These are phyloP conservation scores for Fusarium globosum DNA, from an alignment of 2,329 filamentous ascomycete species.

Conservation along the genomic window DNA sequence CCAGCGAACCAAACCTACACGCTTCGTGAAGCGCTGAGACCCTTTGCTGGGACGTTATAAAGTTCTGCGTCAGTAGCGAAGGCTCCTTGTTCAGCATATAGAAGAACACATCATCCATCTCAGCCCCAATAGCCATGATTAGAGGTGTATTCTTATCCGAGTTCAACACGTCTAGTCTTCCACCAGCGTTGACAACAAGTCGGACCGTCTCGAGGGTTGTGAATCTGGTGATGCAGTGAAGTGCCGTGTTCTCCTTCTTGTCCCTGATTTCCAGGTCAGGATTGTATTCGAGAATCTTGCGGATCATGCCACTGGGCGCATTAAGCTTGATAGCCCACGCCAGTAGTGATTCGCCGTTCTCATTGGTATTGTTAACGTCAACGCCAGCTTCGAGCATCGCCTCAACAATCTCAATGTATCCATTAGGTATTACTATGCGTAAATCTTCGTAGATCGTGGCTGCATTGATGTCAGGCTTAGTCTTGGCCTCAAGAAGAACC, in stretches of 20 bases:
- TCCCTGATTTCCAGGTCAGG: neutral
- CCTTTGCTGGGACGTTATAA: neutral
- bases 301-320: neutral
- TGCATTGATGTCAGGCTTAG: neutral
- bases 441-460: neutral
- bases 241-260: neutral
- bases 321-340: neutral
- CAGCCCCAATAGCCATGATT: neutral
- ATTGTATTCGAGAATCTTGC: constrained; percentile 12
- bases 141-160: neutral
- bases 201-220: neutral
- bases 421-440: fast-evolving
- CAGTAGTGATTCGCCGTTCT: neutral
- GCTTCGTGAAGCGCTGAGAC: neutral
- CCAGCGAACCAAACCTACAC: fast-evolving
- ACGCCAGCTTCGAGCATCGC: constrained; percentile 5
- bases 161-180: constrained; percentile 1
- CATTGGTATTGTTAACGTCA: neutral
- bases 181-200: constrained; percentile 14
- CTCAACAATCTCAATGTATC: neutral
- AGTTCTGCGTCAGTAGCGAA: neutral
- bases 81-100: constrained; percentile 19
- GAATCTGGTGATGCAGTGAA: neutral
- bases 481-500: fast-evolving
- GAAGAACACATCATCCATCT: neutral